These are phyloP conservation scores for Ceratocystis cacaofunesta DNA, from an alignment of 2,329 filamentous ascomycete species.

Conservation along the genomic window DNA sequence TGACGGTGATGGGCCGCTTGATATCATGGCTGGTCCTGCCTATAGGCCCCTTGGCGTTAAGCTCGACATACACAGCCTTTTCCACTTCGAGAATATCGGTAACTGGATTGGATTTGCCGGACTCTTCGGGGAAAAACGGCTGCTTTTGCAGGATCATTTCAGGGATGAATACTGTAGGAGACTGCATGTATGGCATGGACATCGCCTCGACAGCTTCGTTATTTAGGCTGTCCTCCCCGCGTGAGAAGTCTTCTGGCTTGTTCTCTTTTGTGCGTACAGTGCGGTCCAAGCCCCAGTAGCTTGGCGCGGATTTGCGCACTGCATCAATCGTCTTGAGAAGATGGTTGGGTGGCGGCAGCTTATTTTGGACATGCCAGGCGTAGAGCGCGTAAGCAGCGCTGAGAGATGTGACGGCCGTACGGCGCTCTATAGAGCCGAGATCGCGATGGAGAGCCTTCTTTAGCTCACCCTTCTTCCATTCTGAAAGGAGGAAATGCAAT, in stretches of 20 bases:
- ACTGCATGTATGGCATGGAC: slow-evolving; percentile 17
- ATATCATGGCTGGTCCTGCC: slow-evolving; percentile 10
- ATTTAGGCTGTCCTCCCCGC: slow-evolving; percentile 12
- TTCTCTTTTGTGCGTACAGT: slow-evolving; percentile 9
- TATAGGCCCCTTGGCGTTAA: slow-evolving; percentile 14
- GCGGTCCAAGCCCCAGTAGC: slow-evolving; percentile 9
- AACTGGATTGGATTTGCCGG: slow-evolving; percentile 11
- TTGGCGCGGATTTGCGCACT: slow-evolving; percentile 13
- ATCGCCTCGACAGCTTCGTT: slow-evolving; percentile 15
- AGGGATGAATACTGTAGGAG: slow-evolving; percentile 22
- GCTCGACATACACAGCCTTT: slow-evolving; percentile 17
- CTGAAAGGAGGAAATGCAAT: slow-evolving; percentile 11
- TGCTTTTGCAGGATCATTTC: slow-evolving; percentile 18
- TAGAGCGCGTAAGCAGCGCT: slow-evolving; percentile 11
- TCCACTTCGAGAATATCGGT: slow-evolving; percentile 17
- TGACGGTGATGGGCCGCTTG: slow-evolving; percentile 27
- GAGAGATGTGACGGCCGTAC: slow-evolving; percentile 12
- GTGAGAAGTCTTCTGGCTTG: slow-evolving; percentile 10
- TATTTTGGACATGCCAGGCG: slow-evolving; percentile 12
- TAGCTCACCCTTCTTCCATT: slow-evolving; percentile 14
- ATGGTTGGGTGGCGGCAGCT: background rate
- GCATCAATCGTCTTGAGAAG: slow-evolving; percentile 9
- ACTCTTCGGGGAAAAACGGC: slow-evolving; percentile 17
- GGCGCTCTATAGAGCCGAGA: slow-evolving; percentile 13
- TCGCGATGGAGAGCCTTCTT: slow-evolving; percentile 14